phyloP scores from a whole-genome alignment of 2,329 filamentous ascomycete species.

The Colletotrichum sp. region DNA sequence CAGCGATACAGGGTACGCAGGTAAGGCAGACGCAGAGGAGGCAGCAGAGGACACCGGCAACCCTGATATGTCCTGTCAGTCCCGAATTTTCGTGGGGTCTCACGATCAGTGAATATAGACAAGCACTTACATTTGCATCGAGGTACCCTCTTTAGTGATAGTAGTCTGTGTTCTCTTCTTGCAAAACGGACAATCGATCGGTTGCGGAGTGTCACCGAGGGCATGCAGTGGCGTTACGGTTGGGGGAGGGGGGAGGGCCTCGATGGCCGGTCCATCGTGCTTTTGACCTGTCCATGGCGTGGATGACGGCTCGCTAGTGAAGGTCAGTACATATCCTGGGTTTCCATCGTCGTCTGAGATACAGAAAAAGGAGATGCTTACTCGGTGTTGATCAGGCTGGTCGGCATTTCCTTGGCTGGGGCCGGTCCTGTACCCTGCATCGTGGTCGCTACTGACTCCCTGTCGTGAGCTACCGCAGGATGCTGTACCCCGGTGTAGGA shows the following conservation, averaged over 20 bases:
- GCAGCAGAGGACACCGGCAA: slow-evolving; percentile 33
- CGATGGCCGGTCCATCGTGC: neutral
- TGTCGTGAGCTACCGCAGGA: neutral
- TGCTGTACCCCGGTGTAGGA: neutral
- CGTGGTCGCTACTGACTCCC: neutral
- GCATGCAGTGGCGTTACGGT: slow-evolving; percentile 24
- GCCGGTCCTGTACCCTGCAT: neutral
- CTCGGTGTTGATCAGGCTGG: neutral
- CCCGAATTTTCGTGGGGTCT: neutral
- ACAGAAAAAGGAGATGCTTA: neutral
- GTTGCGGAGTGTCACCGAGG: slow-evolving; percentile 27
- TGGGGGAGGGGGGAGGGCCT: neutral
- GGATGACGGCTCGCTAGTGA: neutral
- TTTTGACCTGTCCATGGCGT: neutral
- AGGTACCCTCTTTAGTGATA: slow-evolving; percentile 25
- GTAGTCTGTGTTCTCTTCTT: slow-evolving; percentile 25
- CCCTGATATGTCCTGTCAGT: slow-evolving; percentile 17
- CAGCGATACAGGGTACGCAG: slow-evolving; percentile 33
- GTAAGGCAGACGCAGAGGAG: slow-evolving; percentile 35
- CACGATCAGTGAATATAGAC: neutral
- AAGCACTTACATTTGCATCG: neutral
- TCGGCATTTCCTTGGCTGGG: neutral
- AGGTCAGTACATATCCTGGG: neutral
- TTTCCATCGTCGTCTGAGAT: neutral
- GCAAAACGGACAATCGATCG: slow-evolving; percentile 36